These are phyloP conservation scores for Eruca vesicaria DNA, from an alignment of 441 rosid genomes.

Conservation along the genomic window DNA sequence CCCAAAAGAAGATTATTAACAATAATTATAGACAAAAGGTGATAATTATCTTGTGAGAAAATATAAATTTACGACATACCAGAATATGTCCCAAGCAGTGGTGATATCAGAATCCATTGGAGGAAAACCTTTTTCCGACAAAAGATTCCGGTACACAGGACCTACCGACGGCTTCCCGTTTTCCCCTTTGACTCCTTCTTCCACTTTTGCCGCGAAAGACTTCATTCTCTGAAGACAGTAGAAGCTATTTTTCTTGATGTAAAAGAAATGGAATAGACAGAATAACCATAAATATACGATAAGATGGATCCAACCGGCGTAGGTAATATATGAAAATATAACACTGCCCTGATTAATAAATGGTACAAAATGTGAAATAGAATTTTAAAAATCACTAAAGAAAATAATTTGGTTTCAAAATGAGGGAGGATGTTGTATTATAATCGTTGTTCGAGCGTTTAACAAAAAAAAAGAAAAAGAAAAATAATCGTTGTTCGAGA, in stretches of 20 bases:
- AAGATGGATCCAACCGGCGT: not conserved
- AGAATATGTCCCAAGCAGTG: conserved; percentile 88
- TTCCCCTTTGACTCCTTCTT: conserved; percentile 69
- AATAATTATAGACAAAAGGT: not conserved
- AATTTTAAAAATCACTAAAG: not conserved
- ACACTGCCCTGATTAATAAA: not conserved
- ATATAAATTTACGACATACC: conserved; percentile 29
- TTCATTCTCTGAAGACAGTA: conserved; percentile 36
- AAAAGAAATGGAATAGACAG: not conserved
- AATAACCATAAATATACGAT: not conserved
- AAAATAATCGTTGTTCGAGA: too few relatives aligned
- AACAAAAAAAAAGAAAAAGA: too few relatives aligned
- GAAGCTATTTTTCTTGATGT: not conserved
- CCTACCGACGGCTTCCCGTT: conserved; percentile 82
- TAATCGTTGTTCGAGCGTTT: too few relatives aligned
- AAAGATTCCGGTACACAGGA: conserved; percentile 75
- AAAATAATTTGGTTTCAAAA: not conserved
- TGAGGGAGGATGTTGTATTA: not conserved
- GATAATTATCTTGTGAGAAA: not conserved
- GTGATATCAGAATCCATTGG: conserved; percentile 44
- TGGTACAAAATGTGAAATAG: not conserved
- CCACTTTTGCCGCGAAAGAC: conserved; percentile 69
- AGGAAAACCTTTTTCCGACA: conserved; percentile 66
- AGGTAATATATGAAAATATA: not conserved
- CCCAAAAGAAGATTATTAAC: not conserved